Evolutionary conservation across 257 asterid genomes (phyloP).

Genomic region (Penstemon eatonii): DNA sequence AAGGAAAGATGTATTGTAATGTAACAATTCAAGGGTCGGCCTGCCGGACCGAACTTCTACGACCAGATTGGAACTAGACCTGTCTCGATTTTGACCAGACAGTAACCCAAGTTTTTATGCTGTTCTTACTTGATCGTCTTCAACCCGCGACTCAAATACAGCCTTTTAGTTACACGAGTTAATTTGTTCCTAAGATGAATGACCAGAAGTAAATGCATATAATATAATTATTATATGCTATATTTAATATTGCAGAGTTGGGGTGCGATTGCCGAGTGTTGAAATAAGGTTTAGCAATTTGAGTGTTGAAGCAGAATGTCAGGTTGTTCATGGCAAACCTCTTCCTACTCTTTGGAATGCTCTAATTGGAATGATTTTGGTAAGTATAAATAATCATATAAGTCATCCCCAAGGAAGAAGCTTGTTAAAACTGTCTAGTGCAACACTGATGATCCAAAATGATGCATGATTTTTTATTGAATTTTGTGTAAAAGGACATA

Average conservation of each 20-base stretch:
- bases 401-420: not conserved
- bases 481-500: constrained; percentile 27
- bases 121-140: too few species aligned
- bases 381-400: not conserved
- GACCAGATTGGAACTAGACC: too few species aligned
- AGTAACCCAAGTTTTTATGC: too few species aligned
- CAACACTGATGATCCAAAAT: not conserved
- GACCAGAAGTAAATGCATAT: not conserved
- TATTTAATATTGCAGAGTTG: constrained; percentile 29
- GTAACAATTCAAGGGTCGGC: too few species aligned
- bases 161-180: too few species aligned
- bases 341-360: constrained; percentile 52
- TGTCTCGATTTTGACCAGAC: too few species aligned
- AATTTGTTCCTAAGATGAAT: too few species aligned
- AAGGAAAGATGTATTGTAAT: too few species aligned
- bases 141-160: too few species aligned
- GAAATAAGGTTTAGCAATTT: constrained; percentile 40
- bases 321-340: constrained; percentile 47
- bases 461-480: not conserved
- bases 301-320: constrained; percentile 38
- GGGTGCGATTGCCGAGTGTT: constrained; percentile 32
- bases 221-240: not conserved
- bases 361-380: constrained; percentile 30
- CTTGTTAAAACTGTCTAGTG: too few species aligned
- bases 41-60: too few species aligned